phyloP scores from a whole-genome alignment of 768 basidiomycete species.

The Chlorophyllum brunneum region DNA sequence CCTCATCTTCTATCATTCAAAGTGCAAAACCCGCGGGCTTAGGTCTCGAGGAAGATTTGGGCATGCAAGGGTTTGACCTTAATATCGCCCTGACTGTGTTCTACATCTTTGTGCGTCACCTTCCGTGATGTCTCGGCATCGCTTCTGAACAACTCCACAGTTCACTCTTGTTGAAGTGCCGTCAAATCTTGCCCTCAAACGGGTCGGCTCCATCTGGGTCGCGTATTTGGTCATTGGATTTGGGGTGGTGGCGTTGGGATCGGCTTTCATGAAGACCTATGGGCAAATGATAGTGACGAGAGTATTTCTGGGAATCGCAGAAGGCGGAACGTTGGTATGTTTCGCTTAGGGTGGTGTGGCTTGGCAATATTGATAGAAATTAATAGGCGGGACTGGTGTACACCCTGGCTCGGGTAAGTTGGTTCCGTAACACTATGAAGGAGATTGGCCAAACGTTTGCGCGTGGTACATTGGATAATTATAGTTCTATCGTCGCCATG shows the following conservation, averaged over 20 bases:
- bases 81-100: conserved; percentile 39
- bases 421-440: neutral
- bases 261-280: conserved; percentile 35
- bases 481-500: conserved; percentile 32
- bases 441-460: neutral
- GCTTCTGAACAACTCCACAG: conserved; percentile 17
- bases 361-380: neutral
- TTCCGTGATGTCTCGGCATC: neutral
- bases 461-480: too few species aligned
- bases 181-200: conserved; percentile 39
- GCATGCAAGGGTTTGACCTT: conserved; percentile 36
- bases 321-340: conserved; percentile 39
- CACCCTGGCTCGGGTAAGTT: conserved; percentile 31
- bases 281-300: conserved; percentile 31
- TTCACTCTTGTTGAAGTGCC: conserved; percentile 36
- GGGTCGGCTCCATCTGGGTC: conserved; percentile 35
- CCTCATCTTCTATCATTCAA: neutral
- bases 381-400: conserved; percentile 36
- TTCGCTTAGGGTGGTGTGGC: neutral
- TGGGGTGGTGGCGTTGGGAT: conserved; percentile 32
- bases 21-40: neutral
- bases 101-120: conserved; percentile 31
- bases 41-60: conserved; percentile 38
- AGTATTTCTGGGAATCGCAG: conserved; percentile 37
- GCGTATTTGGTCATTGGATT: conserved; percentile 35